Conservation (phyloP, 1,284 basidiomycete genomes). For the Pulveroboletus sp. region DNA sequence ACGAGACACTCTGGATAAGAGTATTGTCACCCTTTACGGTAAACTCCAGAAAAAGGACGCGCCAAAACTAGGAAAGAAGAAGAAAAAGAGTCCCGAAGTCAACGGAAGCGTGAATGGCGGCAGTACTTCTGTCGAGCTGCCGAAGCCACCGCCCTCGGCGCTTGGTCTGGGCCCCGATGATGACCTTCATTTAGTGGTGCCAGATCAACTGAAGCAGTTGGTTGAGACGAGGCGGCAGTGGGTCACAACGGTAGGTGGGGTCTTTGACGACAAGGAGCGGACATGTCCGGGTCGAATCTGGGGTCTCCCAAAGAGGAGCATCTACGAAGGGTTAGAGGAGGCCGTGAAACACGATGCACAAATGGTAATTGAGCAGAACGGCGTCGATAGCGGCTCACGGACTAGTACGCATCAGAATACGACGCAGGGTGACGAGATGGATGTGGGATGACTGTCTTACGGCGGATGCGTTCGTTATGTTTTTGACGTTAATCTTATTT, state of each 20-base stretch:
- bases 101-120: constrained; percentile 40
- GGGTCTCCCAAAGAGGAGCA: constrained; percentile 71
- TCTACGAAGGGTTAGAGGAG: constrained; percentile 74
- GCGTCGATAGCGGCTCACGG: constrained; percentile 32
- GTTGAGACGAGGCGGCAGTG: constrained; percentile 73
- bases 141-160: constrained; percentile 61
- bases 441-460: constrained; percentile 45
- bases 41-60: constrained; percentile 77
- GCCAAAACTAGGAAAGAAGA: constrained; percentile 68
- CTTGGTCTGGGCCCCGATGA: constrained; percentile 69
- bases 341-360: constrained; percentile 42
- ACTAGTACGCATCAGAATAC: constrained; percentile 46
- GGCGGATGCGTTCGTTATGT: constrained; percentile 12
- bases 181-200: constrained; percentile 64
- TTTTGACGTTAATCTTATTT: constrained; percentile 37
- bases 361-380: constrained; percentile 14
- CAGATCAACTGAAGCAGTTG: constrained; percentile 68
- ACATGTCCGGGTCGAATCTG: constrained; percentile 66
- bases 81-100: constrained; percentile 56
- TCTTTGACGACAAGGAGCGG: constrained; percentile 68
- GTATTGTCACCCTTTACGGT: constrained; percentile 67
- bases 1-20: constrained; percentile 82
- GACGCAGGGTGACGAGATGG: constrained; percentile 53
- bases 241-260: constrained; percentile 67
- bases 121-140: constrained; percentile 33